phyloP scores from a whole-genome alignment of 306 rosid genomes.

The Morella rubra region DNA sequence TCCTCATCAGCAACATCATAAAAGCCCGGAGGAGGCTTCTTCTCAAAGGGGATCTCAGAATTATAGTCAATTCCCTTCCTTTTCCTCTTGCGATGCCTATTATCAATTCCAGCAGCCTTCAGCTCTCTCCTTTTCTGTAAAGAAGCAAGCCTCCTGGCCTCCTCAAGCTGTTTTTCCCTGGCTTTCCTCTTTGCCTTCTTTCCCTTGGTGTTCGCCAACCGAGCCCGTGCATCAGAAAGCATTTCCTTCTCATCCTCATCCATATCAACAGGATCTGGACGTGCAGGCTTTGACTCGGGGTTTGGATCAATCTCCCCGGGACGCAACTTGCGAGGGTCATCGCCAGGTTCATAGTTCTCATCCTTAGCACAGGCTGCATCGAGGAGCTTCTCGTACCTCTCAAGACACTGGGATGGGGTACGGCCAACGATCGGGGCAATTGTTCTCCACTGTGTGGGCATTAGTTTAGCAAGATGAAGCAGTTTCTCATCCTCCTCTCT shows the following conservation, averaged over 20 bases:
- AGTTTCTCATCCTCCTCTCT: constrained; percentile 95
- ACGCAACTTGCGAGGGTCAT: constrained; percentile 85
- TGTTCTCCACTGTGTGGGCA: constrained; percentile 98
- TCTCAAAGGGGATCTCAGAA: constrained; percentile 91
- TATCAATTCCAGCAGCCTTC: constrained; percentile 94
- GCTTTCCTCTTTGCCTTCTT: constrained; percentile 96
- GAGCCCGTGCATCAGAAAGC: constrained; percentile 97
- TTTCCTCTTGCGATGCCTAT: constrained; percentile 82
- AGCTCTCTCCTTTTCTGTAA: constrained; percentile 90
- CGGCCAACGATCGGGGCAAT: constrained; percentile 96
- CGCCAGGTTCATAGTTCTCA: constrained; percentile 88
- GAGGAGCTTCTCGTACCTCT: constrained; percentile 88
- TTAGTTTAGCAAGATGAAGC: constrained; percentile 94
- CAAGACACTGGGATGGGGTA: constrained; percentile 89
- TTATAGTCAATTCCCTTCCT: constrained; percentile 91
- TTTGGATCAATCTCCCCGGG: constrained; percentile 98
- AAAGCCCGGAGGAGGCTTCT: constrained; percentile 93
- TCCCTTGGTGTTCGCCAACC: constrained; percentile 91
- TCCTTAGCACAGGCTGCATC: constrained; percentile 96
- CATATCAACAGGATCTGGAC: constrained; percentile 97
- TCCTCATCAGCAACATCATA: constrained; percentile 79
- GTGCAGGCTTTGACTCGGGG: constrained; percentile 92
- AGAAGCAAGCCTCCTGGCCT: constrained; percentile 97
- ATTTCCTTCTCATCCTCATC: constrained; percentile 99
- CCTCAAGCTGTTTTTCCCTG: constrained; percentile 95